Conservation (phyloP, 345 rosid genomes). For the Sonneratia alba region DNA sequence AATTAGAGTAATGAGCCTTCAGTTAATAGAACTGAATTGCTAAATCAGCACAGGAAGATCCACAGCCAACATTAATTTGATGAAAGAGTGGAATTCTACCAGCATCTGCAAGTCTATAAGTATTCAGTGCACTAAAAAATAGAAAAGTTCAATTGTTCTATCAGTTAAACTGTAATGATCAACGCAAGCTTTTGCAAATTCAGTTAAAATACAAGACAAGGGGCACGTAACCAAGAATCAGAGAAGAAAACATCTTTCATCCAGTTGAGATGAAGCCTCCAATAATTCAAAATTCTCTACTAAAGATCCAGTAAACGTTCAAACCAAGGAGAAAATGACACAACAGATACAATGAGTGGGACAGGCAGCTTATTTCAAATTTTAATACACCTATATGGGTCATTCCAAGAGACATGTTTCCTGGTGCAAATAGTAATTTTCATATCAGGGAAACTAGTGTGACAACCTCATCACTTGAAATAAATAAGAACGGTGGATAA, state of each 20-base stretch:
- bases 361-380: not conserved
- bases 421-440: not conserved
- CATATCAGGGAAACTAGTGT: not conserved
- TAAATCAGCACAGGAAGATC: too few species aligned
- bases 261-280: not conserved
- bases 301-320: not conserved
- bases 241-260: not conserved
- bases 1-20: slow-evolving; percentile 8
- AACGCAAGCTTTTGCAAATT: not conserved
- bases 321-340: not conserved
- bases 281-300: not conserved
- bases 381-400: not conserved
- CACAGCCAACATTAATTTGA: not conserved
- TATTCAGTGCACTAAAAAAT: not conserved
- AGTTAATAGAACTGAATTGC: not conserved
- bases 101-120: not conserved
- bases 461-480: not conserved
- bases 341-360: not conserved
- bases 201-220: not conserved
- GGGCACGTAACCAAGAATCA: not conserved
- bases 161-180: not conserved
- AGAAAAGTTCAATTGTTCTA: not conserved
- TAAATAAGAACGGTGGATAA: not conserved
- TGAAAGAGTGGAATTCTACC: not conserved
- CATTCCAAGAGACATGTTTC: not conserved